Percentiles rank a stretch among this genome's conserved stretches.
phyloP scores from a whole-genome alignment of 1,139 yeast species.

The Suhomyces taliae region DNA sequence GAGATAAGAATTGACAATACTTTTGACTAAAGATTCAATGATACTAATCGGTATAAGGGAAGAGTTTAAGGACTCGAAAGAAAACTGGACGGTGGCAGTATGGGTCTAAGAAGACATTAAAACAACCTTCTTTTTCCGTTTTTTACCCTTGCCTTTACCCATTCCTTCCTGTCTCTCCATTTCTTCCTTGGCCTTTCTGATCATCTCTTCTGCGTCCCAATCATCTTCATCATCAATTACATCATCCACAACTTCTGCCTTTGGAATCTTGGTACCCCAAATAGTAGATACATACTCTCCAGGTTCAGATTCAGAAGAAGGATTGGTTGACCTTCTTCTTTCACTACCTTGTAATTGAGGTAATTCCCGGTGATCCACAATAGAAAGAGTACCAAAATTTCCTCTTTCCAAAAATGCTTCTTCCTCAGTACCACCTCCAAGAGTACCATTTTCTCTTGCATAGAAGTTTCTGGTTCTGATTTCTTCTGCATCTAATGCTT shows the following conservation, averaged over 20 bases:
- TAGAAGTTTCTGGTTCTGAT: conserved; percentile 55
- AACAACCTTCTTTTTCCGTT: conserved; percentile 33
- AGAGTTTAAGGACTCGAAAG: too few relatives aligned
- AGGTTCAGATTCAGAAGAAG: conserved; percentile 1
- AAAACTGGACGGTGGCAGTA: too few relatives aligned
- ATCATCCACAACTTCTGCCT: conserved; percentile 29
- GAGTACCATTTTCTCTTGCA: conserved; percentile 51
- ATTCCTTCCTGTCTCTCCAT: conserved; percentile 31
- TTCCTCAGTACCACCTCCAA: not conserved
- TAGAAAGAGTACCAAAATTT: conserved; percentile 32
- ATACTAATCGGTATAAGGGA: too few relatives aligned
- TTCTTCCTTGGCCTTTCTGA: conserved; percentile 50
- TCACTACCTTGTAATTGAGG: conserved; percentile 19
- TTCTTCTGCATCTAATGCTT: conserved; percentile 66
- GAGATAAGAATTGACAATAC: too few relatives aligned
- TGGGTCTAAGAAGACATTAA: not conserved
- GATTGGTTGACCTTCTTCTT: conserved; percentile 5
- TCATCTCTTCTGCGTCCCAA: conserved; percentile 51
- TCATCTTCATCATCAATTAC: conserved; percentile 34
- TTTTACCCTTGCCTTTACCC: conserved; percentile 34
- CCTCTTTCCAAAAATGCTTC: conserved; percentile 18
- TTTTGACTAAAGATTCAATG: too few relatives aligned
- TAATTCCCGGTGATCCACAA: conserved; percentile 30
- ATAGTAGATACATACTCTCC: conserved; percentile 40
- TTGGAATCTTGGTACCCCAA: conserved; percentile 62